phyloP scores from a whole-genome alignment of 352 stramenopile species.

The Pythium myriotylum region DNA sequence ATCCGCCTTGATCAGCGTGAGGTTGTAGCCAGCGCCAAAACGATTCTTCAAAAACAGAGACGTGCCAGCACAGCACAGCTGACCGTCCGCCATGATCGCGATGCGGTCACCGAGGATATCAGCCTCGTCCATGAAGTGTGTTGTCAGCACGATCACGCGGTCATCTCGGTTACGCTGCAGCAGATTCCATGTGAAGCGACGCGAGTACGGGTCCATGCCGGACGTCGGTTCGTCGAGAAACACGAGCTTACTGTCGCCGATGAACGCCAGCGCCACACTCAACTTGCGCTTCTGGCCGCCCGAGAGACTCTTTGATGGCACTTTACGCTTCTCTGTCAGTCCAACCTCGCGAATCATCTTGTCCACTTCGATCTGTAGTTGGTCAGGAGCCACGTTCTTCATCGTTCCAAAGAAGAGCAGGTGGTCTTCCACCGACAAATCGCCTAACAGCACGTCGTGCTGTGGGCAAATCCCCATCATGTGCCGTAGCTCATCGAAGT shows the following conservation, averaged over 20 bases:
- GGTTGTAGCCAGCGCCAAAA: constrained; percentile 92
- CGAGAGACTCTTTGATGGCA: constrained; percentile 65
- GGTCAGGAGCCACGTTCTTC: constrained; percentile 67
- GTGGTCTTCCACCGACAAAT: constrained; percentile 96
- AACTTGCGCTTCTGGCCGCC: constrained; percentile 97
- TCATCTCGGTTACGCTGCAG: constrained; percentile 79
- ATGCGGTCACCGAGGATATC: constrained; percentile 79
- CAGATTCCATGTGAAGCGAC: constrained; percentile 95
- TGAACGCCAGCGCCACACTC: constrained; percentile 93
- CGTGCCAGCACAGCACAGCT: constrained; percentile 82
- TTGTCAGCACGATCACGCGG: constrained; percentile 84
- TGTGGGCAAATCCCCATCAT: constrained; percentile 96
- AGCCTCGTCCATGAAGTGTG: constrained; percentile 89
- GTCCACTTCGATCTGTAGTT: constrained; percentile 35
- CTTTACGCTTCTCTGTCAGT: constrained; percentile 86
- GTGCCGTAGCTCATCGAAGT: constrained; percentile 90
- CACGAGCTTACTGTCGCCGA: constrained; percentile 91
- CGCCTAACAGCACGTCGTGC: constrained; percentile 95
- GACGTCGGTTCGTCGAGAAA: constrained; percentile 94
- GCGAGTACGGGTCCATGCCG: constrained; percentile 95
- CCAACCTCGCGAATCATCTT: constrained; percentile 81
- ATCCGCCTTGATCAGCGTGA: constrained; percentile 61
- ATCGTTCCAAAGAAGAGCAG: constrained; percentile 92
- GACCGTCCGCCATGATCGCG: constrained; percentile 93
- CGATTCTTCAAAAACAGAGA: constrained; percentile 94